Evolutionary conservation across 768 basidiomycete species (phyloP).

Genomic region (Auriscalpium vulgare): DNA sequence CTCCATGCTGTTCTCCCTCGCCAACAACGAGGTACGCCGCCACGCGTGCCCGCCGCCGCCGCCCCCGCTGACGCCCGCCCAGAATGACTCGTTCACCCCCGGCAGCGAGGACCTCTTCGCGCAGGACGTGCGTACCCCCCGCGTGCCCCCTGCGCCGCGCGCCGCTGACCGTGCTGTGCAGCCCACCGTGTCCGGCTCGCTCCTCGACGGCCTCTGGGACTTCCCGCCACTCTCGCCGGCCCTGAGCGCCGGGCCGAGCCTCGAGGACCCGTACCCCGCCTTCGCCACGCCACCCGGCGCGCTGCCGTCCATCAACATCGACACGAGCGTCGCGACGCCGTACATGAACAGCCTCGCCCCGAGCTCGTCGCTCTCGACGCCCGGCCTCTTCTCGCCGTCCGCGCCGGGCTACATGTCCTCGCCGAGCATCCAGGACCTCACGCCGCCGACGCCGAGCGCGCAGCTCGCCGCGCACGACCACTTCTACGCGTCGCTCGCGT

Average conservation of each 20-base stretch:
- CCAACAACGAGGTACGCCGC: not conserved
- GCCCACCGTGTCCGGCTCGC: not conserved
- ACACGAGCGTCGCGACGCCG: slow-evolving; percentile 2
- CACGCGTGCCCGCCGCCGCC: not conserved
- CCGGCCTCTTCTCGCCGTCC: slow-evolving; percentile 12
- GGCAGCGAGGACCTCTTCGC: not conserved
- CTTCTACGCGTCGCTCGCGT: not conserved
- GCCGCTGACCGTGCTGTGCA: not conserved
- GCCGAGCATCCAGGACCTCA: slow-evolving; percentile 1
- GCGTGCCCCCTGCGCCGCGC: no score
- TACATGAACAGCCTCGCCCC: not conserved
- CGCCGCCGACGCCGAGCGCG: slow-evolving; percentile 7
- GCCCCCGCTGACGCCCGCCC: not conserved
- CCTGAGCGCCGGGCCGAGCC: not conserved
- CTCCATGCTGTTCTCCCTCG: not conserved
- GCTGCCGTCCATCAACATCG: slow-evolving; percentile 7
- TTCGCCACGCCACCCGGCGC: not conserved
- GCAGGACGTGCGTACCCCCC: not conserved
- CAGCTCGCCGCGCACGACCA: not conserved
- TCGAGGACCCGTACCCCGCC: not conserved
- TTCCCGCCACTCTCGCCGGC: not conserved
- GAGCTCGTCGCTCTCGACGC: slow-evolving; percentile 7
- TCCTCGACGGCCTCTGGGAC: not conserved
- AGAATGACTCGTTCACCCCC: not conserved
- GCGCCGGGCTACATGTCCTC: slow-evolving; percentile 8